Evolutionary conservation across 2,329 filamentous ascomycete genomes (phyloP).

Genomic region (Hypoxylon sp.): DNA sequence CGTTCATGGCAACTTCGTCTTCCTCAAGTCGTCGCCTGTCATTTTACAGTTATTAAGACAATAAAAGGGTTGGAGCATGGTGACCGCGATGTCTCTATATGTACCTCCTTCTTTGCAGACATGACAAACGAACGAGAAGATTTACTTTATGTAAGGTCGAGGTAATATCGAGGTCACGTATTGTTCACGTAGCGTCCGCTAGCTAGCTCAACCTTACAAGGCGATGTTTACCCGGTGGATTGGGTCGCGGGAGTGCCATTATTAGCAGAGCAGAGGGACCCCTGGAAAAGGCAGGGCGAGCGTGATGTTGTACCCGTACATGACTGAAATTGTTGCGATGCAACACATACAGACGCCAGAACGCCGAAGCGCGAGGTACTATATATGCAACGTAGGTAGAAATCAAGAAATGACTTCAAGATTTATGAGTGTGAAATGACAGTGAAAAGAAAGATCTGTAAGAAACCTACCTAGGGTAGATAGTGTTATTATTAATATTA

Average conservation of each 20-base stretch:
- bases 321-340: slow-evolving; percentile 4
- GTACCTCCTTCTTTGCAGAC: slow-evolving; percentile 13
- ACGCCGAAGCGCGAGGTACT: not conserved
- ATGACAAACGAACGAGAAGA: not conserved
- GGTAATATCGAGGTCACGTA: not conserved
- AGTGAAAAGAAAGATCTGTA: not conserved
- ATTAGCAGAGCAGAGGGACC: slow-evolving; percentile 34
- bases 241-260: slow-evolving; percentile 40
- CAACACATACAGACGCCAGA: slow-evolving; percentile 5
- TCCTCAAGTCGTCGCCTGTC: not conserved
- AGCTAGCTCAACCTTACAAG: slow-evolving; percentile 26
- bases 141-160: not conserved
- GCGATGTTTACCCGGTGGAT: slow-evolving; percentile 35
- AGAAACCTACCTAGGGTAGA: not conserved
- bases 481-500: not conserved
- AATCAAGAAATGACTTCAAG: not conserved
- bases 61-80: not conserved
- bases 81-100: not conserved
- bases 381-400: not conserved
- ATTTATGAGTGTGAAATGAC: not conserved
- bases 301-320: slow-evolving; percentile 30
- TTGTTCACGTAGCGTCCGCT: slow-evolving; percentile 3
- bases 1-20: not conserved
- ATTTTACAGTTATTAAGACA: not conserved
- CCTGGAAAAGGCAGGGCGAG: slow-evolving; percentile 28